These are phyloP conservation scores for Colletotrichum endophyticum DNA, from an alignment of 2,329 filamentous ascomycete species.

Conservation along the genomic window DNA sequence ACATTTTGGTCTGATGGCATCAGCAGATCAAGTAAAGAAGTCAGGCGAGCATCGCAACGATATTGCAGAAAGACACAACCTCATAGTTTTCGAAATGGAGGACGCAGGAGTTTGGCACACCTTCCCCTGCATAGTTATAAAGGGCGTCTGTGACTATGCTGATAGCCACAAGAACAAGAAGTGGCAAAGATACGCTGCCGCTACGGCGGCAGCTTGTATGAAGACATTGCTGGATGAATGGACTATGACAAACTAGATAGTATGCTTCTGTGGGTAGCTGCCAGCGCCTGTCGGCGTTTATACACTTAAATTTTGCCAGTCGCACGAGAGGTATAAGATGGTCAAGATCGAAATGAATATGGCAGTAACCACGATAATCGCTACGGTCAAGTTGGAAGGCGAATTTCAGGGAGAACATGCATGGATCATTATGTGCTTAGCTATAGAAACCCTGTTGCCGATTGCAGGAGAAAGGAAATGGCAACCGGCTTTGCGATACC, in stretches of 20 bases:
- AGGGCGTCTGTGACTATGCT: slow-evolving; percentile 44
- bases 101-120: slow-evolving; percentile 35
- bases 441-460: too few relatives aligned
- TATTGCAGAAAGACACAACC: slow-evolving; percentile 23
- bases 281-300: too few relatives aligned
- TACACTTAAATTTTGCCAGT: too few relatives aligned
- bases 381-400: too few relatives aligned
- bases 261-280: not conserved
- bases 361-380: too few relatives aligned
- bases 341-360: fast-evolving
- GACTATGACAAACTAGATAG: not conserved
- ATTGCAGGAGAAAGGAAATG: too few relatives aligned
- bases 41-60: slow-evolving; percentile 37
- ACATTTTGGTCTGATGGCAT: slow-evolving; percentile 40
- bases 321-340: too few relatives aligned
- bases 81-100: slow-evolving; percentile 40
- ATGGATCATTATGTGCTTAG: too few relatives aligned
- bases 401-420: too few relatives aligned
- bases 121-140: slow-evolving; percentile 34
- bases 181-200: slow-evolving; percentile 45
- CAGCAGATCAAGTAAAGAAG: slow-evolving; percentile 41
- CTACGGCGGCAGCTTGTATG: slow-evolving; percentile 36
- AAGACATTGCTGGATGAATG: not conserved
- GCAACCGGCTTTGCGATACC: too few relatives aligned
- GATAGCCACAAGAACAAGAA: slow-evolving; percentile 42